phyloP scores from a whole-genome alignment of 306 rosid species.

The Casuarina cunninghamiana region DNA sequence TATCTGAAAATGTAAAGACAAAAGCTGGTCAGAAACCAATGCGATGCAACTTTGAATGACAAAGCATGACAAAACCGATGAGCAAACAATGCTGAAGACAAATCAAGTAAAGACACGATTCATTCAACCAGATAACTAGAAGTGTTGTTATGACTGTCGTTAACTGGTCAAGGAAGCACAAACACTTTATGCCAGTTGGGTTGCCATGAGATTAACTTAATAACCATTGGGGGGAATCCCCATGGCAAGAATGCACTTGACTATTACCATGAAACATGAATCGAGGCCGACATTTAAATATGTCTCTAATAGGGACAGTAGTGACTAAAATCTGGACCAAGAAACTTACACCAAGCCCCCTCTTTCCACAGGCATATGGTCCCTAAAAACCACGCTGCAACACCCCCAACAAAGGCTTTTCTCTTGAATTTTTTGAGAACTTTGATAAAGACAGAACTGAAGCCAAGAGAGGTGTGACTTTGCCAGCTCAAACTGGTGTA shows the following conservation, averaged over 20 bases:
- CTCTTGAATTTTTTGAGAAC: conserved; percentile 4
- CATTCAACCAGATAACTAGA: not conserved
- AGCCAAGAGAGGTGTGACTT: conserved; percentile 12
- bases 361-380: conserved; percentile 25
- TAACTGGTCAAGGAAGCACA: conserved; percentile 14
- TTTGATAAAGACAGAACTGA: conserved; percentile 21
- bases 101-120: conserved; percentile 15
- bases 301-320: not conserved
- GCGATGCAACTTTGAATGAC: not conserved
- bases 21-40: not conserved
- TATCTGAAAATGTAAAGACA: not conserved
- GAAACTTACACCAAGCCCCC: not conserved
- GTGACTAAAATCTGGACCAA: conserved; percentile 6
- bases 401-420: not conserved
- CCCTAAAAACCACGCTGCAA: conserved; percentile 15
- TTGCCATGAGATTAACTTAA: conserved; percentile 15
- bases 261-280: conserved; percentile 3
- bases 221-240: conserved; percentile 12
- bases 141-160: not conserved
- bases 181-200: conserved; percentile 14
- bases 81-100: not conserved
- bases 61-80: not conserved
- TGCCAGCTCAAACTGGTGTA: conserved; percentile 28
- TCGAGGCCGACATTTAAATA: conserved; percentile 5
- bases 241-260: conserved; percentile 13